phyloP scores from a whole-genome alignment of 2,329 filamentous ascomycete genomes.

The Pleoardoris graminearum region DNA sequence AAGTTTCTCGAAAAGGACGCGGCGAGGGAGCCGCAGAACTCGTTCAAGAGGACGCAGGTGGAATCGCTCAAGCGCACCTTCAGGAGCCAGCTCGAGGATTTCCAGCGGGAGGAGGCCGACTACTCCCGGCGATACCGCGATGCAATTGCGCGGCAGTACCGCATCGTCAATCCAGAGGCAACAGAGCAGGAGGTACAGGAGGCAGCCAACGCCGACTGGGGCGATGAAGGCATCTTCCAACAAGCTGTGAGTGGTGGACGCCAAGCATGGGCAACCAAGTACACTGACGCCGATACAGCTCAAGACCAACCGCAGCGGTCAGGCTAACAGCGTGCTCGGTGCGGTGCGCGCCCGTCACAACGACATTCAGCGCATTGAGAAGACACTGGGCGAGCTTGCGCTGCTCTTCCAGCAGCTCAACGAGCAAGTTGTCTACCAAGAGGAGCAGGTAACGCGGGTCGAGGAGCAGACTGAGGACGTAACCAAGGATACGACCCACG shows the following conservation, averaged over 20 bases:
- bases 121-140: conserved; percentile 74
- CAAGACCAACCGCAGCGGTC: conserved; percentile 72
- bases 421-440: conserved; percentile 73
- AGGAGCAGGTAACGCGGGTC: conserved; percentile 62
- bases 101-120: conserved; percentile 70
- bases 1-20: conserved; percentile 74
- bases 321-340: conserved; percentile 73
- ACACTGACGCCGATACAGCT: conserved; percentile 56
- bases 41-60: conserved; percentile 71
- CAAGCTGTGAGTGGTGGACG: conserved; percentile 65
- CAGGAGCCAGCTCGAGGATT: conserved; percentile 70
- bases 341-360: conserved; percentile 81
- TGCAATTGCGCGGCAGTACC: conserved; percentile 78
- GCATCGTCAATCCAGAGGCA: conserved; percentile 81
- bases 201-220: conserved; percentile 72
- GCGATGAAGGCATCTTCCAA: conserved; percentile 79
- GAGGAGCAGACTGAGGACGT: conserved; percentile 70
- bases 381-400: conserved; percentile 71
- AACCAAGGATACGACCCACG: conserved; percentile 67
- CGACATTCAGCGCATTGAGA: conserved; percentile 79
- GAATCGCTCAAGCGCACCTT: conserved; percentile 72
- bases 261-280: not conserved
- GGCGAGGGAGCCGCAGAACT: conserved; percentile 64
- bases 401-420: conserved; percentile 75
- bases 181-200: conserved; percentile 71